These are phyloP conservation scores for Psilocybe subaeruginosa DNA, from an alignment of 768 basidiomycete species.

Conservation along the genomic window DNA sequence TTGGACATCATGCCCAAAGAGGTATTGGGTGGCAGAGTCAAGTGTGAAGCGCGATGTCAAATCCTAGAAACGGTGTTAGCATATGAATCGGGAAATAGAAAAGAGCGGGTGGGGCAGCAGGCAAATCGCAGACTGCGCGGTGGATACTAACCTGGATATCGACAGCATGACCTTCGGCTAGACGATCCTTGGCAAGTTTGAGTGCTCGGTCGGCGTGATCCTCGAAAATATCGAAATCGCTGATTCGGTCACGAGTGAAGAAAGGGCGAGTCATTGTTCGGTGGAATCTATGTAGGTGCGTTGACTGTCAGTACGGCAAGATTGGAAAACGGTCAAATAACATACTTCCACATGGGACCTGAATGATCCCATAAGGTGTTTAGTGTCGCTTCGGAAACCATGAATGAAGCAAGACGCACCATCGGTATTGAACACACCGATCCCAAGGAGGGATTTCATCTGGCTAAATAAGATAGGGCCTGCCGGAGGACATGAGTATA, in stretches of 20 bases:
- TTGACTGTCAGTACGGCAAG: slow-evolving; percentile 11
- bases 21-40: slow-evolving; percentile 62
- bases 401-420: slow-evolving; percentile 32
- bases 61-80: slow-evolving; percentile 29
- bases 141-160: slow-evolving; percentile 57
- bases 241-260: slow-evolving; percentile 61
- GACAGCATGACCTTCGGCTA: slow-evolving; percentile 50
- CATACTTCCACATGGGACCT: slow-evolving; percentile 70
- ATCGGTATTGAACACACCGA: slow-evolving; percentile 64
- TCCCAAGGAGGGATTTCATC: slow-evolving; percentile 46
- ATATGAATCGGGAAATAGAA: neutral
- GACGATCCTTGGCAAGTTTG: slow-evolving; percentile 43
- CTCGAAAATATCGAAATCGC: slow-evolving; percentile 64
- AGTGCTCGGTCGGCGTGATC: slow-evolving; percentile 53
- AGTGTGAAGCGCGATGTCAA: slow-evolving; percentile 54
- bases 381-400: neutral
- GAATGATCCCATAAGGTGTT: too few species aligned
- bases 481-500: slow-evolving; percentile 1
- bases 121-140: neutral
- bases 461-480: slow-evolving; percentile 31
- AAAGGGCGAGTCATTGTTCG: slow-evolving; percentile 70
- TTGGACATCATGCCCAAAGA: slow-evolving; percentile 57
- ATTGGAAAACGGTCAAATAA: neutral
- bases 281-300: slow-evolving; percentile 46
- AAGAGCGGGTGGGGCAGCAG: neutral